These are phyloP conservation scores for Pelargonium myrrhifolium DNA, from an alignment of 441 rosid genomes.

Conservation along the genomic window DNA sequence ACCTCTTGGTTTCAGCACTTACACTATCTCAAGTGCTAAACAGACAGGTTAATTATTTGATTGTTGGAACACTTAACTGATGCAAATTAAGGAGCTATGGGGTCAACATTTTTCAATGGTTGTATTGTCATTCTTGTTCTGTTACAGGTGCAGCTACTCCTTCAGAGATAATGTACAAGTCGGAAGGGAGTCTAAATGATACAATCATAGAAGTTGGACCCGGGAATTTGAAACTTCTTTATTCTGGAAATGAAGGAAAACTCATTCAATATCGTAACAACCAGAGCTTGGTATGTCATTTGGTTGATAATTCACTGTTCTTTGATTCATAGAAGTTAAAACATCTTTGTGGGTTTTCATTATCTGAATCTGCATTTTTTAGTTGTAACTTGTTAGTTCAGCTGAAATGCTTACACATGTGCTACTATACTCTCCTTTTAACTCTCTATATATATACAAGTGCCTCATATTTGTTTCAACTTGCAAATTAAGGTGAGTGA, in stretches of 20 bases:
- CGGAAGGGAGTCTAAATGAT: constrained; percentile 22
- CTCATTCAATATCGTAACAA: constrained; percentile 38
- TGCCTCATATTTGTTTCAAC: constrained; percentile 13
- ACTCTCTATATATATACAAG: background rate
- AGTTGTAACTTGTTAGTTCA: constrained; percentile 2
- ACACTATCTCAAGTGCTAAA: constrained; percentile 59
- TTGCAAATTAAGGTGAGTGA: constrained; percentile 32
- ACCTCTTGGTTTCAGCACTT: constrained; percentile 91
- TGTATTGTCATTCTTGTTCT: constrained; percentile 11
- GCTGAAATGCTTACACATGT: background rate
- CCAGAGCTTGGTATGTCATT: constrained; percentile 31
- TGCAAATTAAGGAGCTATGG: too few relatives aligned
- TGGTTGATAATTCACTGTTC: constrained; percentile 3
- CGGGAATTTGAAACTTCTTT: constrained; percentile 46
- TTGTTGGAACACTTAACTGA: too few relatives aligned
- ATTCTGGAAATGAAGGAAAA: constrained; percentile 42
- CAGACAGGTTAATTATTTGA: constrained; percentile 42
- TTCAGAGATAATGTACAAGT: constrained; percentile 29
- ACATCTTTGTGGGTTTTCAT: background rate
- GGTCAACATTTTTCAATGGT: constrained; percentile 7
- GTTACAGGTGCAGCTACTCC: constrained; percentile 27
- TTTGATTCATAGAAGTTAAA: background rate
- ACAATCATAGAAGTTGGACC: constrained; percentile 40
- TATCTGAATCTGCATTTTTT: background rate
- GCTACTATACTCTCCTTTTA: background rate